Base-by-base conservation (phyloP, 2,329 filamentous ascomycete species). In the Sporothrix schenckii region DNA sequence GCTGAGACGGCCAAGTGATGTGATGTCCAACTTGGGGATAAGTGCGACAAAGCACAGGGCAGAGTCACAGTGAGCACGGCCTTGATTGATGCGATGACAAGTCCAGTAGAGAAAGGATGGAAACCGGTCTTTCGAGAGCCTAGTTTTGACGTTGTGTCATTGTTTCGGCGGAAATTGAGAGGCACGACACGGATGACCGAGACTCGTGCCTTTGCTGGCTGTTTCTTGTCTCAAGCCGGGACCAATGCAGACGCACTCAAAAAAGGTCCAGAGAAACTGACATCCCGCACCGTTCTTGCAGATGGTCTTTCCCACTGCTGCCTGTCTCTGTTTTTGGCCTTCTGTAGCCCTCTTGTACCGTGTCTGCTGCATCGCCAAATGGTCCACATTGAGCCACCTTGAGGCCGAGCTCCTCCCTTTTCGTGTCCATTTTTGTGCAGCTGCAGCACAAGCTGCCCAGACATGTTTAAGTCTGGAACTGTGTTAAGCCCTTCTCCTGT, bases 31-130 rank as follows among this genome's bases (percentile, higher is more conserved):
- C 39, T 16, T 27, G 39, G 58, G n/a, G 27, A 24, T 14, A 4
- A 34, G 63, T 41, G 47, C 27, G 24, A 66, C 63, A 19, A 47
- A 34, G 49, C 27, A 66, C 47, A 47, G 63, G n/a, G 49, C 63
- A 66, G 11, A 14, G 47, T n/a, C 21, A 30, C 41, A 49, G 16
- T 13, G 3, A 27, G 9, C 27, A 39, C n/a, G 34, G 52, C 61
- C 61, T 66, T 66, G 52, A 50, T 34, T 50, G 24, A 11, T 13
- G 60, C 41, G 21, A 13, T 24, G 21, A 19, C 5, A 2, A 30
- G 1, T 13, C 13, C 41, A 44, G 41, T 44, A 54, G 14, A 30
- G 5, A 19, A 44, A 16, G 11, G 7, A 39, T 61, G 39, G 39
- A 47, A 16, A 16, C 16, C 16, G 16, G 10, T 44, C 4, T 47